Conservation (phyloP, 768 basidiomycete genomes). For the Mycena sanguinolenta region DNA sequence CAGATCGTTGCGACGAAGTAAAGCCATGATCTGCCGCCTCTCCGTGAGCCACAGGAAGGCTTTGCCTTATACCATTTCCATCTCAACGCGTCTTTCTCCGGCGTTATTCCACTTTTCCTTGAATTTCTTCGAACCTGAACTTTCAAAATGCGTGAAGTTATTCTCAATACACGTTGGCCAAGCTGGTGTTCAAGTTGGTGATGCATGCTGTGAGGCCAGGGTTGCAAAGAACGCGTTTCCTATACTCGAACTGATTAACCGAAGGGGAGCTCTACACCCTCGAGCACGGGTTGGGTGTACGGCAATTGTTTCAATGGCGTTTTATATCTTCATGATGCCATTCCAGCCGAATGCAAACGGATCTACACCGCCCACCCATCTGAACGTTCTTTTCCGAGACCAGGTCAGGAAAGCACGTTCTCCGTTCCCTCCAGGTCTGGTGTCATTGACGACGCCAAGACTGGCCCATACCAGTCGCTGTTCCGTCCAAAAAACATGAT, state of each 20-base stretch:
- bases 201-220: constrained; percentile 93
- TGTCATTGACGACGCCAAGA: constrained; percentile 97
- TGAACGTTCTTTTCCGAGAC: constrained; percentile 99
- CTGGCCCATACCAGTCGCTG: constrained; percentile 93
- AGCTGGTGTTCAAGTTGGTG: constrained; percentile 97
- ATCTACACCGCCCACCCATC: constrained; percentile 78
- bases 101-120: too few species aligned
- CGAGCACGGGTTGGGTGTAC: constrained; percentile 96
- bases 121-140: too few species aligned
- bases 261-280: constrained; percentile 98
- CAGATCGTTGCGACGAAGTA: too few species aligned
- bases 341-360: constrained; percentile 90
- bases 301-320: constrained; percentile 40
- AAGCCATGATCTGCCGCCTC: too few species aligned
- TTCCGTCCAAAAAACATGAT: constrained; percentile 99
- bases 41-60: too few species aligned
- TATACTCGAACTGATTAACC: constrained; percentile 54
- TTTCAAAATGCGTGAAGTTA: constrained; percentile 99
- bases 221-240: constrained; percentile 41
- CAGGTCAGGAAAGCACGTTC: constrained; percentile 95
- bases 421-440: constrained; percentile 98
- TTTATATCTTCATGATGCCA: constrained; percentile 20
- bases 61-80: too few species aligned
- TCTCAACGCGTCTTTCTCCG: too few species aligned
- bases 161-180: constrained; percentile 99